These are phyloP conservation scores for Streptanthus diversifolius DNA, from an alignment of 345 rosid genomes.

Conservation along the genomic window DNA sequence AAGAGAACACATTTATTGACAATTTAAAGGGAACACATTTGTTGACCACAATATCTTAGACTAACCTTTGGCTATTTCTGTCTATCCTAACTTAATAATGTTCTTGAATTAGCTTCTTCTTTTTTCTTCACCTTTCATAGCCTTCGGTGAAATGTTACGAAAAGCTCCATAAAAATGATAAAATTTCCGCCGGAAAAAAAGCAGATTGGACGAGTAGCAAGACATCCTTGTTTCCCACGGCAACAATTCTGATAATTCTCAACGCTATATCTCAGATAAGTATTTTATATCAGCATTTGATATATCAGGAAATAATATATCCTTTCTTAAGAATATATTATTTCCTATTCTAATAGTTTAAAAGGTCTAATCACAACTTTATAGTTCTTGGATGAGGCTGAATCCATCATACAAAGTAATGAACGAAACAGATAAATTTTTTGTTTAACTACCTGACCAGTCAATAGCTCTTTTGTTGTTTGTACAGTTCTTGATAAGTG, in stretches of 20 bases:
- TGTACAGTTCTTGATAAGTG: slow-evolving; percentile 9
- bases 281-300: slow-evolving; percentile 17
- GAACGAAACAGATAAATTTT: slow-evolving; percentile 23
- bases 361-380: slow-evolving; percentile 10
- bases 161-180: slow-evolving; percentile 19
- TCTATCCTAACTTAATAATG: too few relatives aligned
- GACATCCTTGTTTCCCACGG: slow-evolving; percentile 28
- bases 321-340: too few relatives aligned
- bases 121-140: not conserved
- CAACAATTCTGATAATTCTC: slow-evolving; percentile 18
- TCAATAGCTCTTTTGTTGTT: slow-evolving; percentile 22
- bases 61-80: too few relatives aligned
- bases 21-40: too few relatives aligned
- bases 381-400: slow-evolving; percentile 23
- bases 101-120: not conserved
- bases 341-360: too few relatives aligned
- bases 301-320: not conserved
- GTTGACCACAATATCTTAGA: too few relatives aligned
- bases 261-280: slow-evolving; percentile 15
- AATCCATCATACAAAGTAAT: not conserved
- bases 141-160: not conserved
- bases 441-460: slow-evolving; percentile 6
- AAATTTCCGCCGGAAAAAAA: slow-evolving; percentile 26
- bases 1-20: too few relatives aligned
- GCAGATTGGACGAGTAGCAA: slow-evolving; percentile 24